phyloP scores from a whole-genome alignment of 345 rosid species.

The Salix brachista region DNA sequence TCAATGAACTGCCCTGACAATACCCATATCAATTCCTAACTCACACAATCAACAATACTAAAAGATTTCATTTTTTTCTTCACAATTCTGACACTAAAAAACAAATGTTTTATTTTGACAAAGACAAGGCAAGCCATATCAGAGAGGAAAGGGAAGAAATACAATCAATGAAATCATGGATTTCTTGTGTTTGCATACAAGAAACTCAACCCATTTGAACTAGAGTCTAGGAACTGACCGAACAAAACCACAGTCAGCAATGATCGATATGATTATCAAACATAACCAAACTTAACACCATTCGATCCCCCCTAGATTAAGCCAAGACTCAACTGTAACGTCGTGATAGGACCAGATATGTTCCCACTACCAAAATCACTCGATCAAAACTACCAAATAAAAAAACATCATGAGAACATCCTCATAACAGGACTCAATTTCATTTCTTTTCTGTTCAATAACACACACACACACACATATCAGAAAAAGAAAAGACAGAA shows the following conservation, averaged over 20 bases:
- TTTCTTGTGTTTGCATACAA: background rate
- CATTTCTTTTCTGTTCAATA: background rate
- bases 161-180: too few species aligned
- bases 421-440: background rate
- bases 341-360: background rate
- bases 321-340: background rate
- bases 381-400: background rate
- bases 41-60: background rate
- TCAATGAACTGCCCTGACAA: background rate
- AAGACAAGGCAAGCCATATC: background rate
- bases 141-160: background rate
- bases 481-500: too few species aligned
- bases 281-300: background rate
- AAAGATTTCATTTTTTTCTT: too few species aligned
- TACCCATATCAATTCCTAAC: background rate
- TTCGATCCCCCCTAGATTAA: background rate
- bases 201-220: background rate
- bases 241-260: too few species aligned
- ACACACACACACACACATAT: background rate
- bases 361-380: background rate
- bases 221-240: background rate
- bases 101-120: background rate
- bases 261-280: background rate
- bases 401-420: background rate
- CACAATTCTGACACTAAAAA: background rate